A percentile compares a stretch with the other conserved stretches of the same genome.
Evolutionary conservation across 352 stramenopile species (phyloP).

Genomic region (Globisporangium mamillatum): DNA sequence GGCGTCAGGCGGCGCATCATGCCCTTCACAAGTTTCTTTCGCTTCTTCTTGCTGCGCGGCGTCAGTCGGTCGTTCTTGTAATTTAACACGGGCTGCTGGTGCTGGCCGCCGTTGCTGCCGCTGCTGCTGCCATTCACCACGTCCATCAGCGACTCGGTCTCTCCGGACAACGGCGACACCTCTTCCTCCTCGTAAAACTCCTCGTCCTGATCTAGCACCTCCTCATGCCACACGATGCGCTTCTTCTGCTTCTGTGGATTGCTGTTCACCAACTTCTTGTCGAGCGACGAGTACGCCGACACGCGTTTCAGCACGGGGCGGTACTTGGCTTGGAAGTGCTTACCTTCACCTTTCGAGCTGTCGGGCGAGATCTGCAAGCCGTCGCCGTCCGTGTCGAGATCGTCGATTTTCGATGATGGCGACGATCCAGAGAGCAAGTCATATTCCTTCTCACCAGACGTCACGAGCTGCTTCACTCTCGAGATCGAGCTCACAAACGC

Average conservation of each 20-base stretch:
- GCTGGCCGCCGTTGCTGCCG: slow-evolving; percentile 22
- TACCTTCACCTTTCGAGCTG: slow-evolving; percentile 45
- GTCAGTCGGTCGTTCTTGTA: slow-evolving; percentile 60
- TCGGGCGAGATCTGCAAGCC: slow-evolving; percentile 81
- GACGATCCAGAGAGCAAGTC: slow-evolving; percentile 63
- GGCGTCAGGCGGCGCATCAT: slow-evolving; percentile 82
- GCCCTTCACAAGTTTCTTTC: slow-evolving; percentile 68
- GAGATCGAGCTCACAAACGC: slow-evolving; percentile 64
- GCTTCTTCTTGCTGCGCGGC: slow-evolving; percentile 73
- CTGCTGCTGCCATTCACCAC: background rate
- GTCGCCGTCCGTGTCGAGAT: slow-evolving; percentile 77
- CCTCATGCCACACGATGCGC: slow-evolving; percentile 66
- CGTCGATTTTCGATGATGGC: slow-evolving; percentile 52
- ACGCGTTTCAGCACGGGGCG: slow-evolving; percentile 73
- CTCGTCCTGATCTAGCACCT: slow-evolving; percentile 74
- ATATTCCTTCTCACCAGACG: slow-evolving; percentile 58
- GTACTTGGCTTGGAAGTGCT: slow-evolving; percentile 55
- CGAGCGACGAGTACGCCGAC: slow-evolving; percentile 64
- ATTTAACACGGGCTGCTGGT: slow-evolving; percentile 48
- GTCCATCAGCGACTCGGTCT: slow-evolving; percentile 60
- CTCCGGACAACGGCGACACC: slow-evolving; percentile 16
- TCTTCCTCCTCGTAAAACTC: slow-evolving; percentile 71
- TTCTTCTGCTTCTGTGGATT: slow-evolving; percentile 41
- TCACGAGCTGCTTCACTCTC: slow-evolving; percentile 60
- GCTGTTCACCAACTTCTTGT: slow-evolving; percentile 31